Evolutionary conservation across 2,329 filamentous ascomycete species (phyloP).

Genomic region (Scedosporium aurantiacum): DNA sequence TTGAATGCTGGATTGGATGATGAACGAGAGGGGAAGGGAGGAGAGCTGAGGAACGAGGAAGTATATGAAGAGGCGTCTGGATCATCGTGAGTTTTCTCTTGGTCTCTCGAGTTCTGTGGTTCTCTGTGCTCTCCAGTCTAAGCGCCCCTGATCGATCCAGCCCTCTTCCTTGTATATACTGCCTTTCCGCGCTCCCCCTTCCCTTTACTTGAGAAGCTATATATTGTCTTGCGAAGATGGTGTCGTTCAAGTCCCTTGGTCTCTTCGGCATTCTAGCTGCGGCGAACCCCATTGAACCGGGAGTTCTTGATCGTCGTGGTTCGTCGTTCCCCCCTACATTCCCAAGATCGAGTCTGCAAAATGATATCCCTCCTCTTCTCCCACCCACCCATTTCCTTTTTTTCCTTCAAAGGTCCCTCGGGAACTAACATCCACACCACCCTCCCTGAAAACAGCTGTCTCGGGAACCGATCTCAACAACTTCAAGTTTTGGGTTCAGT

Average conservation of each 20-base stretch:
- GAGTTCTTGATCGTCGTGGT: not conserved
- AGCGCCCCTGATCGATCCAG: not conserved
- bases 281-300: not conserved
- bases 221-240: not conserved
- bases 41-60: not conserved
- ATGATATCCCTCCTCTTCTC: not conserved
- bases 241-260: not conserved
- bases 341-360: too few species aligned
- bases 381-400: not conserved
- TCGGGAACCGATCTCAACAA: slow-evolving; percentile 22
- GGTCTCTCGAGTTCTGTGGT: not conserved
- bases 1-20: not conserved
- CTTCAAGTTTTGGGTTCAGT: slow-evolving; percentile 39
- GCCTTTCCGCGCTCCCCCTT: not conserved
- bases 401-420: not conserved
- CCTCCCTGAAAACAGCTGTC: slow-evolving; percentile 10
- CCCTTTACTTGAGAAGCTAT: not conserved
- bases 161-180: not conserved
- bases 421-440: not conserved
- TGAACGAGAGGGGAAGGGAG: not conserved
- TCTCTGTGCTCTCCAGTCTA: not conserved
- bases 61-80: not conserved
- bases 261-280: not conserved
- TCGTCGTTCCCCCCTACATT: not conserved
- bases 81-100: not conserved